Evolutionary conservation across 805 yeast genomes (phyloP).

Genomic region (Pichia gijzeniarum): DNA sequence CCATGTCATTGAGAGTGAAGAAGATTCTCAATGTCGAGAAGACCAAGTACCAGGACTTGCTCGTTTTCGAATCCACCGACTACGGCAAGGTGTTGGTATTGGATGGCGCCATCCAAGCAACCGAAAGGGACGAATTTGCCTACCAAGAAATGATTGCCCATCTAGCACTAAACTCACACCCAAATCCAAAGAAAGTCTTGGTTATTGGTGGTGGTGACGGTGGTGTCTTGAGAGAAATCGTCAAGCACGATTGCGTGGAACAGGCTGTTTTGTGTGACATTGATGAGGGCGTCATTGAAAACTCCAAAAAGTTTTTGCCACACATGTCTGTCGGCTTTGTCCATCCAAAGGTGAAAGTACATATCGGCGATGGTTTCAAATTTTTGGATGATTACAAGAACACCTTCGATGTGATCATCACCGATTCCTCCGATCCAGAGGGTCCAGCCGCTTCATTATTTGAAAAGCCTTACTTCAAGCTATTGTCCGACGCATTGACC

Average conservation of each 20-base stretch:
- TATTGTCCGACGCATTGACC: slow-evolving; percentile 81
- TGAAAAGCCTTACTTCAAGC: slow-evolving; percentile 86
- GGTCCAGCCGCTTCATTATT: slow-evolving; percentile 95
- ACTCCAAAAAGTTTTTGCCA: slow-evolving; percentile 83
- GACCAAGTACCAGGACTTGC: slow-evolving; percentile 88
- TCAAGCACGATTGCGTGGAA: slow-evolving; percentile 82
- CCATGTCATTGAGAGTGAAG: slow-evolving; percentile 85
- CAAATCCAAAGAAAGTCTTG: slow-evolving; percentile 86
- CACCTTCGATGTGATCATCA: slow-evolving; percentile 89
- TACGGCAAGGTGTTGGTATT: slow-evolving; percentile 94
- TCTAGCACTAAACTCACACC: slow-evolving; percentile 86
- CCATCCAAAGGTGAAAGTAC: slow-evolving; percentile 86
- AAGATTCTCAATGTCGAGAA: slow-evolving; percentile 78
- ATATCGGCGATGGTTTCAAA: slow-evolving; percentile 97
- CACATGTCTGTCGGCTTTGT: slow-evolving; percentile 76
- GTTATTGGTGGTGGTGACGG: slow-evolving; percentile 99
- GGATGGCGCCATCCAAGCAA: slow-evolving; percentile 92
- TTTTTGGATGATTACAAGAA: slow-evolving; percentile 77
- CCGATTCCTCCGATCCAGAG: slow-evolving; percentile 97
- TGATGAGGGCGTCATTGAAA: slow-evolving; percentile 86
- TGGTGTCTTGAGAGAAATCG: slow-evolving; percentile 92
- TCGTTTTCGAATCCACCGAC: slow-evolving; percentile 86
- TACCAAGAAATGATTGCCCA: slow-evolving; percentile 99
- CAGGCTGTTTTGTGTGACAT: slow-evolving; percentile 91
- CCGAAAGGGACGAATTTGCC: slow-evolving; percentile 95